phyloP scores from a whole-genome alignment of 1,139 yeast genomes.

The Magnusiomyces ingens region DNA sequence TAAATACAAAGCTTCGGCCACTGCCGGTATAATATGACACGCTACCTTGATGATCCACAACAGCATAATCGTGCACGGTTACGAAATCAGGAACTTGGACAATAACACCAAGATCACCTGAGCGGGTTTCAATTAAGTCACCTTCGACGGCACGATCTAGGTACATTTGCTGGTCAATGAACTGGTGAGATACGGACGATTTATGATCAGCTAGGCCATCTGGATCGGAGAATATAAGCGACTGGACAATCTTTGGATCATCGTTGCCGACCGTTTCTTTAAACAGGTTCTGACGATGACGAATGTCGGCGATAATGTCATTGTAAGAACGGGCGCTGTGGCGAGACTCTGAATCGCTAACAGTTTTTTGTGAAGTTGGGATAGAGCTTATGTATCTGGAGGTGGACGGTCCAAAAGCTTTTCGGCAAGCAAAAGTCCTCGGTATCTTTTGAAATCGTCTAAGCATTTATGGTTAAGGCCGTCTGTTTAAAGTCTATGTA shows the following conservation, averaged over 20 bases:
- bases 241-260: too few relatives aligned
- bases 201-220: not conserved
- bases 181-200: not conserved
- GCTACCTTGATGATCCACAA: conserved; percentile 15
- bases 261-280: too few relatives aligned
- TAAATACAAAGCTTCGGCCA: conserved; percentile 7
- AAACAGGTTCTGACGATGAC: conserved; percentile 7
- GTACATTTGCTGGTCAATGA: conserved; percentile 13
- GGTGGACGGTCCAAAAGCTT: too few relatives aligned
- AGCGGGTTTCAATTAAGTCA: conserved; percentile 12
- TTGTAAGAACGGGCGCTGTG: conserved; percentile 3
- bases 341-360: too few relatives aligned
- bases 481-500: too few relatives aligned
- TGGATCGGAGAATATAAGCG: too few relatives aligned
- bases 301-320: conserved; percentile 12
- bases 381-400: too few relatives aligned
- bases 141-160: conserved; percentile 12
- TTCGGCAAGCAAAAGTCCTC: too few relatives aligned
- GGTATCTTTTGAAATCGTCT: too few relatives aligned
- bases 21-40: conserved; percentile 3
- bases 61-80: conserved; percentile 5
- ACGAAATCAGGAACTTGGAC: conserved; percentile 14
- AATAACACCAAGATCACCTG: conserved; percentile 13
- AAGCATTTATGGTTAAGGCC: too few relatives aligned
- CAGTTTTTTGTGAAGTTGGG: too few relatives aligned